Conservation (phyloP, 2,329 filamentous ascomycete species). For the Acrocalymma vagum region DNA sequence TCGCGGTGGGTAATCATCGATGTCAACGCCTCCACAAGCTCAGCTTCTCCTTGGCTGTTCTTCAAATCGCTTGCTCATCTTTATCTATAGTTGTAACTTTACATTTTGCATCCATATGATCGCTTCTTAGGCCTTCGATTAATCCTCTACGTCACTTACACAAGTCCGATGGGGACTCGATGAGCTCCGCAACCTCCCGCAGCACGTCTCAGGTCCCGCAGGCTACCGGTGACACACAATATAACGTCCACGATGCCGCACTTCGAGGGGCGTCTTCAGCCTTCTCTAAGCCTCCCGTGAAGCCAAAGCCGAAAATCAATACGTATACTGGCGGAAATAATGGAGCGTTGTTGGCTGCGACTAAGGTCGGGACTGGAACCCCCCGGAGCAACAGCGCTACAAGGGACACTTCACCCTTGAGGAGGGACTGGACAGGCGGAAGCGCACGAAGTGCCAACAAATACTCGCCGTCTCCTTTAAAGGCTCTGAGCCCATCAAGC, state of each 20-base stretch:
- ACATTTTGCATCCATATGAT: constrained; percentile 12
- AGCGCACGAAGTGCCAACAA: constrained; percentile 31
- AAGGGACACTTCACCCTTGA: constrained; percentile 27
- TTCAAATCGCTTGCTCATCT: constrained; percentile 8
- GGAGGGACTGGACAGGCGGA: constrained; percentile 41
- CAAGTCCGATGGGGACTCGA: constrained; percentile 45
- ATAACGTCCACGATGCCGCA: constrained; percentile 54
- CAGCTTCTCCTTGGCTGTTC: constrained; percentile 21
- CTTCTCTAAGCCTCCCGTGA: constrained; percentile 55
- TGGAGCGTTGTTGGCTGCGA: constrained; percentile 57
- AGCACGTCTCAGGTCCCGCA: constrained; percentile 37
- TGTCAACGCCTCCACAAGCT: no score
- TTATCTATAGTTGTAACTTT: constrained; percentile 14
- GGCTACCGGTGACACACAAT: constrained; percentile 43
- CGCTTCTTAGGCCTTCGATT: constrained; percentile 1
- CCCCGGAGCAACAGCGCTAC: constrained; percentile 21
- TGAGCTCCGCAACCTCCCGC: constrained; percentile 42
- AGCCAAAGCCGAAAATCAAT: constrained; percentile 49
- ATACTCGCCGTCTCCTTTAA: constrained; percentile 30
- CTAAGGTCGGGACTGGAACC: constrained; percentile 46
- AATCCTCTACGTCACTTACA: constrained; percentile 24
- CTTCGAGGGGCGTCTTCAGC: constrained; percentile 59
- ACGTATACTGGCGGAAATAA: constrained; percentile 50
- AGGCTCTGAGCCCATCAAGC: constrained; percentile 32
- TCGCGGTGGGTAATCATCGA: no score